Conservation (phyloP, 352 stramenopile species). For the Globisporangium iwayamae region DNA sequence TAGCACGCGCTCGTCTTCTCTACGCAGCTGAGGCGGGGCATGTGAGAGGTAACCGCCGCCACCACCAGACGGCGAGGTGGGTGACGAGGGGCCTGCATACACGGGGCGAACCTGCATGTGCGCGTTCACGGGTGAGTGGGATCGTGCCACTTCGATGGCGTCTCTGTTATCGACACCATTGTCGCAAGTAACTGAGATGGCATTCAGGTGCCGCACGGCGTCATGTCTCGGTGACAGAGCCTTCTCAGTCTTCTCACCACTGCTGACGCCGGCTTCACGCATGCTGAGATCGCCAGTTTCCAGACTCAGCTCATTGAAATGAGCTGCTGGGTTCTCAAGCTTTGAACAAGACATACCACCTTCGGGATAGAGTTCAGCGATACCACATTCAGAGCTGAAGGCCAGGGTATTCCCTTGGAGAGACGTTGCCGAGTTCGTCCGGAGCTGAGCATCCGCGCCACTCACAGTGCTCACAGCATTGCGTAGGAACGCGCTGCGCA, state of each 20-base stretch:
- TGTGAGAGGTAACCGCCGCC: background rate
- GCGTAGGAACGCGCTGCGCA: constrained; percentile 43
- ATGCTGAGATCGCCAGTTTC: background rate
- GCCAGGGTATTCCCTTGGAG: background rate
- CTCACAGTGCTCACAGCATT: constrained; percentile 14
- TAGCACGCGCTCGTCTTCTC: constrained; percentile 37
- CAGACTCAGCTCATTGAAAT: background rate
- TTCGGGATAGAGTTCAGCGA: background rate
- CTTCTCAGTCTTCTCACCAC: background rate
- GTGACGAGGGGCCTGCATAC: background rate
- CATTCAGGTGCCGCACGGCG: background rate
- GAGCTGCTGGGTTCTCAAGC: background rate
- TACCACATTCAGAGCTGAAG: background rate
- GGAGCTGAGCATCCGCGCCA: background rate
- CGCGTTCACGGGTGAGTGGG: background rate
- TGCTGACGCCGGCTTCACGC: background rate
- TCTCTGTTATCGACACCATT: background rate
- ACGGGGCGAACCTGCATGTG: background rate
- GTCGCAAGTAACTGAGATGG: background rate
- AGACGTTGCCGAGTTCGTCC: background rate
- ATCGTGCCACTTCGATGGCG: background rate
- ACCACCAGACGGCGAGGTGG: background rate
- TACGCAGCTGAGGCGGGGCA: background rate
- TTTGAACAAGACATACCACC: background rate
- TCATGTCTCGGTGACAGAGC: background rate